Base-by-base conservation (phyloP, 352 stramenopile genomes). In the Sclerospora graminicola region DNA sequence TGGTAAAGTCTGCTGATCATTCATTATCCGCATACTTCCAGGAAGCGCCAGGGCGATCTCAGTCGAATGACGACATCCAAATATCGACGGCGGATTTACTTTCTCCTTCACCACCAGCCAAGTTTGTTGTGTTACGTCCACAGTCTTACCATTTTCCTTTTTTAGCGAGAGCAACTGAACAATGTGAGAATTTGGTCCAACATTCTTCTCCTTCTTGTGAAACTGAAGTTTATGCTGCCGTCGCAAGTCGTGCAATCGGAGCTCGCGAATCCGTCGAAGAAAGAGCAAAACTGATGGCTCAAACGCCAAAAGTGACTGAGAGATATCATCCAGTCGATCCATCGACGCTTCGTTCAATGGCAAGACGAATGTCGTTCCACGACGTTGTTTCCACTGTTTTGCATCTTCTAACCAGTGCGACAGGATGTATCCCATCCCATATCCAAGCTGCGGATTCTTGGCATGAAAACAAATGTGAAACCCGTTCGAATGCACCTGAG, bases 401-500 rank as follows among this genome's bases (percentile, higher is more conserved):
- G 21, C 34, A 36, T 82, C 59, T 1, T 79, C 59, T 21, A 91
- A 64, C 80, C 78, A 95, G 52, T 84, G 71, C 16, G 77, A 79
- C 8, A 90, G 57, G 15, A 90, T 87, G 49, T 89, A 91, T 0
- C 78, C 74, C 31, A 93, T 66, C 0, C 70, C 71, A 35, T 45
- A 54, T 0, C 63, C 67, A 8, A 69, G 51, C 2, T 69, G 37
- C 0, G 65, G 45, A 19, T 68, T 71, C 16, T 69, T 71, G n/a
- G 78, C 66, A 54, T 80, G 60, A 38, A 93, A 94, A 34, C 69
- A 73, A 15, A 90, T 75, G 45, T 89, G 81, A 41, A 89, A 91
- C 11, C 83, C 83, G 38, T 93, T 93, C 33, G 81, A 93, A 53
- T 95, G 83, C 26, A 95, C 77, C 27, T 95, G 66, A 0, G 83